Percentiles rank a stretch among this genome's conserved stretches.
These are phyloP conservation scores for Penicillium daleae DNA, from an alignment of 495 filamentous ascomycete genomes.

Conservation along the genomic window DNA sequence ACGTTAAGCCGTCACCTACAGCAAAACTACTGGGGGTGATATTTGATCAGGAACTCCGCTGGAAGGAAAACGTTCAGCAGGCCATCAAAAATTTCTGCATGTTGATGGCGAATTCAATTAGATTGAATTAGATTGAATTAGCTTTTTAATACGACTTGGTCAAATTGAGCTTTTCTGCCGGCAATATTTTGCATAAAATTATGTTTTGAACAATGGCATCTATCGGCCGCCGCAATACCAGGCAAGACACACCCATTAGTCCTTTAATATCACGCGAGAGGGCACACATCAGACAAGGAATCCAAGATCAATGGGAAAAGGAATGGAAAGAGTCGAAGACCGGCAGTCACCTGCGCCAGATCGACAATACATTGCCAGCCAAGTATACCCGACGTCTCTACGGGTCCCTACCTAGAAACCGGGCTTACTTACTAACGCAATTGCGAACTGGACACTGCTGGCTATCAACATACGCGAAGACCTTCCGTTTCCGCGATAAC, in stretches of 20 bases:
- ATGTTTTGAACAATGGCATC: no score
- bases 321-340: conserved; percentile 26
- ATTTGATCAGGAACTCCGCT: conserved; percentile 3
- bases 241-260: no score
- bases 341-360: conserved; percentile 15
- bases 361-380: conserved; percentile 22
- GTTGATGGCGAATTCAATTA: no score
- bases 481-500: conserved; percentile 19
- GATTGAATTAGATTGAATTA: no score
- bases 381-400: conserved; percentile 22
- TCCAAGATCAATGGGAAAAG: no score
- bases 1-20: neutral
- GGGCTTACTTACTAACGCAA: conserved; percentile 25
- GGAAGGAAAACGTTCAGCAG: conserved; percentile 6
- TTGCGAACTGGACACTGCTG: conserved; percentile 27
- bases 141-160: conserved; percentile 10
- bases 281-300: no score
- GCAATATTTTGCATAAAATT: no score
- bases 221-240: no score
- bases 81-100: conserved; percentile 6
- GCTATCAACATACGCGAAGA: conserved; percentile 21
- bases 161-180: no score
- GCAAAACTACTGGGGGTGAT: conserved; percentile 8
- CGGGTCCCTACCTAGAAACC: conserved; percentile 17
- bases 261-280: no score